A percentile compares a stretch with the other conserved stretches of the same genome.
Conservation (phyloP, 805 yeast genomes). For the Candida cerambycidarum region DNA sequence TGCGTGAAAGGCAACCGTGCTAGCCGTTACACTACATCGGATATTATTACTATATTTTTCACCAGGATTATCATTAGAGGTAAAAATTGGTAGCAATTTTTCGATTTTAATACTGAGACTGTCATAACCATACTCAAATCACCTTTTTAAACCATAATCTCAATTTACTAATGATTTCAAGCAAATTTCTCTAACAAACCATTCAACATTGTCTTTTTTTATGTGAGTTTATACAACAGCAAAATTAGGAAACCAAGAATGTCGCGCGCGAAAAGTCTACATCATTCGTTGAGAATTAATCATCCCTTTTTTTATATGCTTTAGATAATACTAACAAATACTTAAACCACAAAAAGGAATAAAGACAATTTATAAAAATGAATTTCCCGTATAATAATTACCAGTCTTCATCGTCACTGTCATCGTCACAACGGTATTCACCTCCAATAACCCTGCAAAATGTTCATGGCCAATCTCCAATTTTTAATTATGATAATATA, state of each 20-base stretch:
- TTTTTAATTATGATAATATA: slow-evolving; percentile 23
- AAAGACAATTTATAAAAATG: slow-evolving; percentile 3
- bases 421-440: slow-evolving; percentile 16
- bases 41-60: slow-evolving; percentile 8
- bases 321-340: not conserved
- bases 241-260: slow-evolving; percentile 5
- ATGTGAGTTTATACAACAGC: slow-evolving; percentile 2
- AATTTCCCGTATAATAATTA: slow-evolving; percentile 33
- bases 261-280: not conserved
- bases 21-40: slow-evolving; percentile 56
- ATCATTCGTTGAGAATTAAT: slow-evolving; percentile 5
- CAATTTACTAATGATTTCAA: no score
- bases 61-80: no score
- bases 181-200: no score
- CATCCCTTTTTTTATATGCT: slow-evolving; percentile 7
- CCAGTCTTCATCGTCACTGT: slow-evolving; percentile 25
- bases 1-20: slow-evolving; percentile 56
- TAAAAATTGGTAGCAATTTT: no score
- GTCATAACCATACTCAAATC: no score
- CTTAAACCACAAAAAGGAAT: not conserved
- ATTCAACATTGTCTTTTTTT: not conserved
- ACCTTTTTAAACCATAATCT: no score
- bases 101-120: no score
- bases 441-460: slow-evolving; percentile 13
- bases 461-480: slow-evolving; percentile 26